A percentile compares a stretch with the other conserved stretches of the same genome.
phyloP scores from a whole-genome alignment of 805 yeast genomes.

The Huiozyma sinensis region DNA sequence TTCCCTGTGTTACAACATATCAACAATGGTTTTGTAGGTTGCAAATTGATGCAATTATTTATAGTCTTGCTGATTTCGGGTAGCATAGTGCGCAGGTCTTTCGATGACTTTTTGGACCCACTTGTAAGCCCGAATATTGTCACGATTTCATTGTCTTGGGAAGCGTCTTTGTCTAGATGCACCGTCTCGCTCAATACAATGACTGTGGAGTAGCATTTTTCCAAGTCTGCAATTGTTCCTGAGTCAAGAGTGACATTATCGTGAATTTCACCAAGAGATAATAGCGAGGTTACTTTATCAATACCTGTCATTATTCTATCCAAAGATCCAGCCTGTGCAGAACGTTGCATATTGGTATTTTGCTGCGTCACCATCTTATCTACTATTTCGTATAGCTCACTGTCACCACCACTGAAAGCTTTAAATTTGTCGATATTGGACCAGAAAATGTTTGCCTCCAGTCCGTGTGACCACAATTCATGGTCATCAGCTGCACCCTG shows the following conservation, averaged over 20 bases:
- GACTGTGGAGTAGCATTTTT: slow-evolving; percentile 6
- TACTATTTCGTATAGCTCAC: slow-evolving; percentile 17
- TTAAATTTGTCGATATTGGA: slow-evolving; percentile 23
- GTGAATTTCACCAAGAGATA: slow-evolving; percentile 14
- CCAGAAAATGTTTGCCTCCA: slow-evolving; percentile 55
- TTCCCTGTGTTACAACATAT: slow-evolving; percentile 54
- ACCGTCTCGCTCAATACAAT: slow-evolving; percentile 15
- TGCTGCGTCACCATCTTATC: neutral
- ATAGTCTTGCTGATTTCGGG: slow-evolving; percentile 20
- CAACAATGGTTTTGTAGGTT: slow-evolving; percentile 22
- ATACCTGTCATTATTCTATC: slow-evolving; percentile 5
- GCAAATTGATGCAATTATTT: too few species aligned
- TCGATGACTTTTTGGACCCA: slow-evolving; percentile 56
- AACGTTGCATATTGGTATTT: neutral
- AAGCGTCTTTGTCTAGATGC: neutral
- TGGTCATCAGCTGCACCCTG: slow-evolving; percentile 96
- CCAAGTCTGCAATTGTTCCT: slow-evolving; percentile 4
- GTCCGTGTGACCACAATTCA: slow-evolving; percentile 63
- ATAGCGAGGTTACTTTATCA: slow-evolving; percentile 13
- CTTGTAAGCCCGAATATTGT: slow-evolving; percentile 22
- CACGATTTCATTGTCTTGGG: slow-evolving; percentile 5
- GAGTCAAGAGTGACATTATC: slow-evolving; percentile 7
- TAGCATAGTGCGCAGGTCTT: slow-evolving; percentile 40
- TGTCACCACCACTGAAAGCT: slow-evolving; percentile 22
- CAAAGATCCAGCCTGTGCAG: neutral